Conservation (phyloP, 2,329 filamentous ascomycete species). For the Alternaria ethzedia region DNA sequence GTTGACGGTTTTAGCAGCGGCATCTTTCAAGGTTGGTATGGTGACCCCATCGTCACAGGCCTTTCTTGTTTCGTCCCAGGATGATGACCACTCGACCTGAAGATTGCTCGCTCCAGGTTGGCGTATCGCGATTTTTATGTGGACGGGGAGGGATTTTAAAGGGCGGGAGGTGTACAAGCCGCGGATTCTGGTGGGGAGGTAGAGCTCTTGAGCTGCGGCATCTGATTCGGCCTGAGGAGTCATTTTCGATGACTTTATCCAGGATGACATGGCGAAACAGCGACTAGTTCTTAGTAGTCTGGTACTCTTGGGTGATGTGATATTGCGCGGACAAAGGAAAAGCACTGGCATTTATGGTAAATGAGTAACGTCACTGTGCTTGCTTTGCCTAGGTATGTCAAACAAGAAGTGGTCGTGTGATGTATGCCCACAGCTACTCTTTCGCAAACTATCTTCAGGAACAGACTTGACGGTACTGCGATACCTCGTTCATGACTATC, state of each 20-base stretch:
- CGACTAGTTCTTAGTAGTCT: background rate
- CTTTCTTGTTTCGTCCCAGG: too few species aligned
- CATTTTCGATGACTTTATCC: too few species aligned
- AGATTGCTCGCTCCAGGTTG: too few species aligned
- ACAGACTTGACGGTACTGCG: background rate
- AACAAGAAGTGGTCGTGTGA: background rate
- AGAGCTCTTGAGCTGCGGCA: background rate
- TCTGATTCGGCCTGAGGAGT: too few species aligned
- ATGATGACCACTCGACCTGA: too few species aligned
- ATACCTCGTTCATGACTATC: background rate
- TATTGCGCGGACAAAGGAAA: background rate
- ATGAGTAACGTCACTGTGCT: background rate
- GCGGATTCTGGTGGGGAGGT: background rate
- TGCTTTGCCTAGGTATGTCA: background rate
- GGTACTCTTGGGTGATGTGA: background rate
- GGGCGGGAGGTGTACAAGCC: accelerated
- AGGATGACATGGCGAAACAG: too few species aligned
- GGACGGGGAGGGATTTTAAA: too few species aligned
- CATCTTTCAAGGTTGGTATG: background rate
- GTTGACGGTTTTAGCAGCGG: accelerated
- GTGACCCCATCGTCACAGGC: too few species aligned
- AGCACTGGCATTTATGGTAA: background rate
- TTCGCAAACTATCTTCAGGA: background rate
- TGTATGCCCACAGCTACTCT: background rate
- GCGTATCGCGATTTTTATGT: too few species aligned